phyloP scores from a whole-genome alignment of 2,329 filamentous ascomycete species.

The Karstenula rhodostoma region DNA sequence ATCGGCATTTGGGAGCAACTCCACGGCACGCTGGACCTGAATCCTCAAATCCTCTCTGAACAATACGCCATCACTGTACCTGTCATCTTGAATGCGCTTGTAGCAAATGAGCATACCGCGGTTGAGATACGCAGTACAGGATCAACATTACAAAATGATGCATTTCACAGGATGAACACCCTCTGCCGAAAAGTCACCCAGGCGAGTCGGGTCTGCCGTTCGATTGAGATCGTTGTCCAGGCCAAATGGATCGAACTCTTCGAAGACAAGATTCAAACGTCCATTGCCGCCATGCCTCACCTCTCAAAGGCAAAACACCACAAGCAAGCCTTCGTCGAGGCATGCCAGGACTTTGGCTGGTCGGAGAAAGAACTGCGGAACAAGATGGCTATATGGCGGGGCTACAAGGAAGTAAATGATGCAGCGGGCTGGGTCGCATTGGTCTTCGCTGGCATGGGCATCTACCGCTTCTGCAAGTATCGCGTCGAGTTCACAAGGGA shows the following conservation, averaged over 20 bases:
- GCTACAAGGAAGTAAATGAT: constrained; percentile 67
- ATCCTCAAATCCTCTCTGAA: constrained; percentile 49
- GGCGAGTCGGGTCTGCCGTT: constrained; percentile 63
- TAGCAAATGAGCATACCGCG: constrained; percentile 16
- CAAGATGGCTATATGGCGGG: constrained; percentile 62
- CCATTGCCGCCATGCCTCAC: constrained; percentile 50
- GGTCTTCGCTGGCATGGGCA: constrained; percentile 65
- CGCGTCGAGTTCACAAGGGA: constrained; percentile 62
- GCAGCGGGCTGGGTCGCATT: constrained; percentile 64
- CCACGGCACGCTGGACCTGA: constrained; percentile 53
- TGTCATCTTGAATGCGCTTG: constrained; percentile 22
- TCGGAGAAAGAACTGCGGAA: constrained; percentile 66
- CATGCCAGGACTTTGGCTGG: constrained; percentile 64
- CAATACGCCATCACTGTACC: constrained; percentile 38
- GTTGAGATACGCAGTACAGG: constrained; percentile 25
- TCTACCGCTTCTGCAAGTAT: constrained; percentile 69
- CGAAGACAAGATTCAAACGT: constrained; percentile 58
- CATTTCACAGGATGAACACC: constrained; percentile 54
- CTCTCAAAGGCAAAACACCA: constrained; percentile 58
- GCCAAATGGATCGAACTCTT: constrained; percentile 66
- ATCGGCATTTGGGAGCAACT: constrained; percentile 61
- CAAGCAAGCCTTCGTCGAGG: constrained; percentile 62
- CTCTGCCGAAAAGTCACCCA: constrained; percentile 57
- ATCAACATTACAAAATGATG: constrained; percentile 23
- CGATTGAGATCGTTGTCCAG: constrained; percentile 66